Evolutionary conservation across 805 yeast species (phyloP), one percentile per base, ranked within the genome.

Genomic region (Grigorovia jiainica): DNA sequence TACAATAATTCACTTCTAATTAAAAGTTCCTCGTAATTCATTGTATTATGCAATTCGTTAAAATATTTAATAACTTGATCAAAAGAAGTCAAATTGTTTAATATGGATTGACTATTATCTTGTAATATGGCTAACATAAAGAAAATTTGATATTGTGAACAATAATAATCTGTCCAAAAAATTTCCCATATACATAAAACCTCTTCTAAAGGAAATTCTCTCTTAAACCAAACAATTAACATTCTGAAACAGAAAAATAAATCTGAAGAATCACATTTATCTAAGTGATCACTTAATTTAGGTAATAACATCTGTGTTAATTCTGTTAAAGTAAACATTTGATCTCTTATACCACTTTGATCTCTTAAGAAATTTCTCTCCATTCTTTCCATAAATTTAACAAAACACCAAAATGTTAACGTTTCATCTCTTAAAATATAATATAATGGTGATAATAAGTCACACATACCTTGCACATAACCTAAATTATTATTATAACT

Each of bases 391-490:
- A 92, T 90, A 50, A 86, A 85, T 32, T 78, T 76, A 3, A 76
- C 71, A 65, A 92, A 90, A 7, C 87, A 80, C 94, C 96, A 87
- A 60, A 92, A 92, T 5, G 95, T 70, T 19, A 87, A 54, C 0
- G 80, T 67, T 50, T 89, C 95, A 58, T 89, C 95, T 49, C 73
- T 72, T 7, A 70, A 47, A 8, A 69, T 63, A 41, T 72, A 76
- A 58, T 87, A 92, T 3, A 92, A 63, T 0, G 97, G 97, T 0
- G 96, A 82, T 30, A 92, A 66, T 40, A 92, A 66, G 61, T 92
- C 99, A 8, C 92, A 78, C 99, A 92, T 92, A 2, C 99, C 99
- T 65, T 92, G 99, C 16, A 92, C 95, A 55, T 92, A 92, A 1
- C 98, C 98, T 50, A 92, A 64, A 50, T 87, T 82, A 36, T 67